These are phyloP conservation scores for Tricholoma flavovirens DNA, from an alignment of 768 basidiomycete species.

Conservation along the genomic window DNA sequence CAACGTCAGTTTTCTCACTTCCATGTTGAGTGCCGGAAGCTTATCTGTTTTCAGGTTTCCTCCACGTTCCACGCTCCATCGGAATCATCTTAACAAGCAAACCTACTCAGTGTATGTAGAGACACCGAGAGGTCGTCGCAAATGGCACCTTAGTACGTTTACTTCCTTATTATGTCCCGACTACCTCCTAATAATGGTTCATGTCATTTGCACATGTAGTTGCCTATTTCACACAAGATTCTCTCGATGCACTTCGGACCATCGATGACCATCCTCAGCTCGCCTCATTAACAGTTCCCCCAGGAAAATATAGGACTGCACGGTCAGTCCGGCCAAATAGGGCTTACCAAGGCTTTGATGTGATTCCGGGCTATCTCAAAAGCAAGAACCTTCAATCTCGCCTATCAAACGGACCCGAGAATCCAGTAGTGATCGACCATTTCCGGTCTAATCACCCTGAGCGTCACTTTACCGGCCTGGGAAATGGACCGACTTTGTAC, in stretches of 20 bases:
- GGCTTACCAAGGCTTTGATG: constrained; percentile 11
- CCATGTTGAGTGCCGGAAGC: constrained; percentile 1
- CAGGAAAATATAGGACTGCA: constrained; percentile 60
- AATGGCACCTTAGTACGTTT: constrained; percentile 75
- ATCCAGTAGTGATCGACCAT: background rate
- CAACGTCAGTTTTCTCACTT: constrained; percentile 33
- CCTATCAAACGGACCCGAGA: background rate
- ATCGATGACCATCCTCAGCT: constrained; percentile 58
- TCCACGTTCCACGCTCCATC: constrained; percentile 19
- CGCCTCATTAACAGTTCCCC: constrained; percentile 47
- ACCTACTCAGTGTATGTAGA: constrained; percentile 76
- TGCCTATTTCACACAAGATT: constrained; percentile 70
- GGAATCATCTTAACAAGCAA: constrained; percentile 63
- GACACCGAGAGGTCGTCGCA: constrained; percentile 58
- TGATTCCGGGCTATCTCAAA: background rate
- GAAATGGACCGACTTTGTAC: background rate
- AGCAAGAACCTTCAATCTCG: background rate
- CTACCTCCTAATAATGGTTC: constrained; percentile 6
- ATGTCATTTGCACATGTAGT: constrained; percentile 34
- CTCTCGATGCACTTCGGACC: constrained; percentile 47
- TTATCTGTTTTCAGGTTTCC: constrained; percentile 16
- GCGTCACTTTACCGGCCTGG: background rate
- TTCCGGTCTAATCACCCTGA: background rate
- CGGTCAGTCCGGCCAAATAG: constrained; percentile 39
- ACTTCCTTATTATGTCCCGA: background rate